These are phyloP conservation scores for Colletotrichum spaethianum DNA, from an alignment of 2,329 filamentous ascomycete genomes.

Conservation along the genomic window DNA sequence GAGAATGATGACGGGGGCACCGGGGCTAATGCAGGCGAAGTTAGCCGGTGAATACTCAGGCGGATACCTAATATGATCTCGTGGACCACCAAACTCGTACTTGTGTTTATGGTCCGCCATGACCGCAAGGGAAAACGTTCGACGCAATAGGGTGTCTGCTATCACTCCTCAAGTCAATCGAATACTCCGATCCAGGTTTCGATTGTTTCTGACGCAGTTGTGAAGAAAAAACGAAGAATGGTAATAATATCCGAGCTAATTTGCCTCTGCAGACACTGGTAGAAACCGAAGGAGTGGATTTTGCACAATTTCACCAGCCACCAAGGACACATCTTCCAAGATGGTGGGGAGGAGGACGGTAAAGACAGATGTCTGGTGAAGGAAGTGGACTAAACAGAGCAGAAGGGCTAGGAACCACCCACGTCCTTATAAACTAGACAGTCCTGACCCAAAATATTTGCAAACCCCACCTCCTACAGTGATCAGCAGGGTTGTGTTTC, in stretches of 20 bases:
- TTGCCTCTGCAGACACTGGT: no score
- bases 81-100: constrained; percentile 53
- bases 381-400: neutral
- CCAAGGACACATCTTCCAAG: neutral
- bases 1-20: constrained; percentile 80
- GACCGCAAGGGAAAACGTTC: neutral
- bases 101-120: constrained; percentile 35
- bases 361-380: neutral
- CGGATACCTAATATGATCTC: constrained; percentile 36
- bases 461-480: neutral
- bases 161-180: neutral
- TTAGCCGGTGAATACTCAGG: neutral
- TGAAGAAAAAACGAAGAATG: no score
- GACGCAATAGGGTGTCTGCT: neutral
- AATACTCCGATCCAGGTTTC: neutral
- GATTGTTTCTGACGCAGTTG: no score
- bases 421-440: neutral
- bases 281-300: neutral
- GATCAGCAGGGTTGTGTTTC: neutral
- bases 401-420: neutral
- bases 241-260: no score
- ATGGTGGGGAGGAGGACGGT: no score
- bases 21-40: constrained; percentile 66
- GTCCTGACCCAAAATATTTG: neutral
- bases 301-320: neutral